Evolutionary conservation across 2,329 filamentous ascomycete genomes (phyloP).

Genomic region (Aspergillus pseudoterreus): DNA sequence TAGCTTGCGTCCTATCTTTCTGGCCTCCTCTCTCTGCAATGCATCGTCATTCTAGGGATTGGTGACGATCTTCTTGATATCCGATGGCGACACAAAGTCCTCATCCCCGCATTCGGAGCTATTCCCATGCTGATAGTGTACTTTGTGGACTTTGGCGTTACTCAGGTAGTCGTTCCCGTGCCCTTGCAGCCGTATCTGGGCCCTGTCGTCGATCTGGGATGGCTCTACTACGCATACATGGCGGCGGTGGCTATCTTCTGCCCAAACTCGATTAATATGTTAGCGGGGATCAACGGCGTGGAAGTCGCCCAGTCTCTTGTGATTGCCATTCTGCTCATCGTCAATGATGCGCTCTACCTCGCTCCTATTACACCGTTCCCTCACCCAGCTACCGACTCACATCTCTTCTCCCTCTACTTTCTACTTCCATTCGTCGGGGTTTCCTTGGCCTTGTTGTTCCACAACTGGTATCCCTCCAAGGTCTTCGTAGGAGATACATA

Average conservation of each 20-base stretch:
- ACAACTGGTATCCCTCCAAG: slow-evolving; percentile 94
- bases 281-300: slow-evolving; percentile 98
- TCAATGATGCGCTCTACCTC: slow-evolving; percentile 88
- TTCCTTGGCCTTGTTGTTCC: slow-evolving; percentile 75
- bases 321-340: slow-evolving; percentile 74
- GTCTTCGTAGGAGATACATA: slow-evolving; percentile 99
- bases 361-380: slow-evolving; percentile 70
- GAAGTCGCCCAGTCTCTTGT: slow-evolving; percentile 93
- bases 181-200: slow-evolving; percentile 81
- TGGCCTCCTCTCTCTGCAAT: slow-evolving; percentile 87
- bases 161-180: slow-evolving; percentile 85
- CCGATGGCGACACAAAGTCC: slow-evolving; percentile 96
- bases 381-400: slow-evolving; percentile 91
- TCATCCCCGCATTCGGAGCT: slow-evolving; percentile 90
- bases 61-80: slow-evolving; percentile 98
- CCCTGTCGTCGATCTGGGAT: slow-evolving; percentile 75
- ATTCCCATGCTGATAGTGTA: slow-evolving; percentile 95
- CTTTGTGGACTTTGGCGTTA: slow-evolving; percentile 97
- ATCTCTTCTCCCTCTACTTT: slow-evolving; percentile 93
- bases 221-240: slow-evolving; percentile 95
- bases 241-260: slow-evolving; percentile 94
- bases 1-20: slow-evolving; percentile 93
- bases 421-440: slow-evolving; percentile 92
- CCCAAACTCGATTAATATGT: slow-evolving; percentile 97
- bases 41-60: slow-evolving; percentile 84